Conservation (phyloP, 495 filamentous ascomycete species). For the Aspergillus nidulans region DNA sequence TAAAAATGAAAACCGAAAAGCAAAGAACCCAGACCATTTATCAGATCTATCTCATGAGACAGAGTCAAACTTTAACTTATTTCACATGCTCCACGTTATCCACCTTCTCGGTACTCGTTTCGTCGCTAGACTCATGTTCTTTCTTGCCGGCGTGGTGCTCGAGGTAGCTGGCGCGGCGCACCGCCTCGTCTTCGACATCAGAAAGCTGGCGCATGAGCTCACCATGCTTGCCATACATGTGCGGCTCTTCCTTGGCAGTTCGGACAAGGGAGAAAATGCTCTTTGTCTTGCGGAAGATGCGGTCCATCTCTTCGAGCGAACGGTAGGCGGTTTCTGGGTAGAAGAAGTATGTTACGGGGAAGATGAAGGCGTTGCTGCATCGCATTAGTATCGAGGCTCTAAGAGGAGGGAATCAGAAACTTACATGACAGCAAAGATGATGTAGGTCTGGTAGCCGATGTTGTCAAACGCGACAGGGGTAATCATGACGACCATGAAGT, state of each 20-base stretch:
- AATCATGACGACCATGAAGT: conserved; percentile 65
- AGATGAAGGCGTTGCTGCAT: conserved; percentile 60
- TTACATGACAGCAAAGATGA: conserved; percentile 72
- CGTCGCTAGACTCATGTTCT: conserved; percentile 30
- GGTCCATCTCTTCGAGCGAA: conserved; percentile 72
- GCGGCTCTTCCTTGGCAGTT: conserved; percentile 56
- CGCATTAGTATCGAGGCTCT: conserved; percentile 11
- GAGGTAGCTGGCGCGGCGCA: conserved; percentile 29
- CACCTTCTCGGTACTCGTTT: conserved; percentile 25
- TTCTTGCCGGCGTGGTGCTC: conserved; percentile 22
- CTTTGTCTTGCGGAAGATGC: conserved; percentile 64
- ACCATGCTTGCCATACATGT: conserved; percentile 67
- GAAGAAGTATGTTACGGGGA: conserved; percentile 69
- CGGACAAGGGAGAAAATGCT: conserved; percentile 54
- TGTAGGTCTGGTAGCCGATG: conserved; percentile 68
- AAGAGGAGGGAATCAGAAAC: conserved; percentile 7
- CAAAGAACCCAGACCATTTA: background rate
- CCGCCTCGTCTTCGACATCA: conserved; percentile 36
- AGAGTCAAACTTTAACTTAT: background rate
- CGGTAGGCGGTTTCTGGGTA: conserved; percentile 72
- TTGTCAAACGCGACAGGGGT: conserved; percentile 64
- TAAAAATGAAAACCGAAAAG: background rate
- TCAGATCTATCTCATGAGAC: background rate
- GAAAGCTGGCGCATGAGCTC: conserved; percentile 48
- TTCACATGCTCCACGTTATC: background rate